A percentile compares a stretch with the other conserved stretches of the same genome.
phyloP scores from a whole-genome alignment of 1,284 basidiomycete genomes.

The Kalmanozyma brasiliensis region DNA sequence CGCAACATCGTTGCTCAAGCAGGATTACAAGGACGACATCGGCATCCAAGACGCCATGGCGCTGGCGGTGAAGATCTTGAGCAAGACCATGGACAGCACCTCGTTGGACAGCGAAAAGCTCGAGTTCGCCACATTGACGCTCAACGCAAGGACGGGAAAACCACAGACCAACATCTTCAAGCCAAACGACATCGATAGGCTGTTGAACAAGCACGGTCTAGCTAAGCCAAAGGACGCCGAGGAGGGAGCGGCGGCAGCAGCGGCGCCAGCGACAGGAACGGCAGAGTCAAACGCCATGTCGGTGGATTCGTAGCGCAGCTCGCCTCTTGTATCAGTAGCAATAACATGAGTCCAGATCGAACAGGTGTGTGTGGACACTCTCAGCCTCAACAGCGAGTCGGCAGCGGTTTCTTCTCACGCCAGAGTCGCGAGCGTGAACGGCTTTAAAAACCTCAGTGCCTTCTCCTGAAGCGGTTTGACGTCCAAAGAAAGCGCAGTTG shows the following conservation, averaged over 20 bases:
- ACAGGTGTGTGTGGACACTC: too few species aligned
- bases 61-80: slow-evolving; percentile 91
- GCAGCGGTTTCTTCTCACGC: too few species aligned
- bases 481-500: too few species aligned
- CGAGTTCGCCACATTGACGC: slow-evolving; percentile 92
- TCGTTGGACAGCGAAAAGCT: slow-evolving; percentile 78
- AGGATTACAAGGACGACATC: slow-evolving; percentile 98
- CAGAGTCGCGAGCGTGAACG: too few species aligned
- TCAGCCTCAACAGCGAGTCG: too few species aligned
- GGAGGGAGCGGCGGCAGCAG: slow-evolving; percentile 21
- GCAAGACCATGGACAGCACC: slow-evolving; percentile 99
- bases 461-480: too few species aligned
- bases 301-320: slow-evolving; percentile 49
- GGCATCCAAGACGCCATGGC: slow-evolving; percentile 76
- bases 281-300: slow-evolving; percentile 51
- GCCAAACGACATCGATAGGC: slow-evolving; percentile 85
- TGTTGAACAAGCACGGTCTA: slow-evolving; percentile 84
- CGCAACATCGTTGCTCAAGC: slow-evolving; percentile 91
- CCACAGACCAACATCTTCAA: slow-evolving; percentile 92
- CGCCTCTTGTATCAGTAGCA: slow-evolving; percentile 28
- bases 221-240: slow-evolving; percentile 81
- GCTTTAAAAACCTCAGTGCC: too few species aligned
- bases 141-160: slow-evolving; percentile 80
- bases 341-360: neutral
- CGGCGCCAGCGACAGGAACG: slow-evolving; percentile 4